A percentile compares a stretch with the other conserved stretches of the same genome.
These are phyloP conservation scores for Priceomyces carsonii DNA, from an alignment of 805 yeast species.

Conservation along the genomic window DNA sequence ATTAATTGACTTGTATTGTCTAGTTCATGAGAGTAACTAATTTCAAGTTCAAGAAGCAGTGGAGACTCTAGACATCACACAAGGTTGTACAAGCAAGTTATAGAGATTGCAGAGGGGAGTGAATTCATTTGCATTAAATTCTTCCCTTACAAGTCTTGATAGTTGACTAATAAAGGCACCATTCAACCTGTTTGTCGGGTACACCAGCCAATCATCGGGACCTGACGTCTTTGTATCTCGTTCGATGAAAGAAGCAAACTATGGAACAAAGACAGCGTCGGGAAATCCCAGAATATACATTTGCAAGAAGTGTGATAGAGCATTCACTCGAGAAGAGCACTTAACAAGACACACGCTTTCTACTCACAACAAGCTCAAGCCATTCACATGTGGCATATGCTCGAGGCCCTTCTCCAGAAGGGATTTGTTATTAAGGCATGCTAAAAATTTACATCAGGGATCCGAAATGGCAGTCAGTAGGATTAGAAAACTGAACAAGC, in stretches of 20 bases:
- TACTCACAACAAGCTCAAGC: constrained; percentile 46
- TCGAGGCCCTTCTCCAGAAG: constrained; percentile 43
- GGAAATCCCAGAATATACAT: constrained; percentile 45
- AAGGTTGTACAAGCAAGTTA: too few relatives aligned
- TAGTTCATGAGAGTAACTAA: too few relatives aligned
- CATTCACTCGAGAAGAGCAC: constrained; percentile 49
- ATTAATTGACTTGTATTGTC: too few relatives aligned
- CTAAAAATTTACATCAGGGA: constrained; percentile 46
- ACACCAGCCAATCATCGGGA: too few relatives aligned
- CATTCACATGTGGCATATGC: constrained; percentile 47
- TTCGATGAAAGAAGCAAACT: constrained; percentile 17
- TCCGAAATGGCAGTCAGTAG: constrained; percentile 44
- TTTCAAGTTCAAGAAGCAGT: too few relatives aligned
- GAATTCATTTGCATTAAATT: too few relatives aligned
- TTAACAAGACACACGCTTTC: constrained; percentile 42
- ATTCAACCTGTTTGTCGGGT: too few relatives aligned
- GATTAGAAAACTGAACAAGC: constrained; percentile 38
- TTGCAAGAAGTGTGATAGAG: constrained; percentile 43
- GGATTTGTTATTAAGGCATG: constrained; percentile 44
- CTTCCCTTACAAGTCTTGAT: too few relatives aligned
- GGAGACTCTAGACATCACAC: too few relatives aligned
- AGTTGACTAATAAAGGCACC: too few relatives aligned
- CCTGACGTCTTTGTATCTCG: too few relatives aligned
- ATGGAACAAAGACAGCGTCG: constrained; percentile 44
- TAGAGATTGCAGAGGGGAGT: too few relatives aligned